A percentile compares a stretch with the other conserved stretches of the same genome.
Conservation (phyloP, 2,329 filamentous ascomycete genomes). For the Nothophaeocryptopus gaeumannii region DNA sequence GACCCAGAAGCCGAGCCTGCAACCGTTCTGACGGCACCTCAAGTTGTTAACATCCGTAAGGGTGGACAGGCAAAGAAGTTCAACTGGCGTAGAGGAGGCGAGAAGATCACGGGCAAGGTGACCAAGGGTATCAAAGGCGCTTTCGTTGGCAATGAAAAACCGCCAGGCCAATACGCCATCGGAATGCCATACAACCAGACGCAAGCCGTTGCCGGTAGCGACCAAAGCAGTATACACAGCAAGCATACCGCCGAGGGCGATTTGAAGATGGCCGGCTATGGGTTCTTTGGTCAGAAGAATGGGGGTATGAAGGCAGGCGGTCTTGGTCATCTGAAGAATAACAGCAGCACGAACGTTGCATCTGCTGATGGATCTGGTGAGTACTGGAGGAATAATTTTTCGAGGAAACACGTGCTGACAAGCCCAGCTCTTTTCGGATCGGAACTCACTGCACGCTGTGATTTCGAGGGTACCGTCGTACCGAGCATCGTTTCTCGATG, state of each 20-base stretch:
- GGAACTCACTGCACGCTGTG: slow-evolving; percentile 79
- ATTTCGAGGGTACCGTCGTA: slow-evolving; percentile 84
- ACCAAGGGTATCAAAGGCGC: slow-evolving; percentile 92
- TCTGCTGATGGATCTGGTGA: slow-evolving; percentile 36
- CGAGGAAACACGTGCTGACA: slow-evolving; percentile 20
- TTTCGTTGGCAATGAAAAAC: slow-evolving; percentile 55
- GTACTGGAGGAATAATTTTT: slow-evolving; percentile 8
- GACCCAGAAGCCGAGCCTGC: slow-evolving; percentile 64
- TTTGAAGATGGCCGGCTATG: slow-evolving; percentile 27
- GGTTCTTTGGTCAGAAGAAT: slow-evolving; percentile 39
- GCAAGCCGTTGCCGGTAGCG: slow-evolving; percentile 32
- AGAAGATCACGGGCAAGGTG: slow-evolving; percentile 89
- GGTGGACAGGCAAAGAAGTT: slow-evolving; percentile 86
- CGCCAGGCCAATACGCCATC: slow-evolving; percentile 29
- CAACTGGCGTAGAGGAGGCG: slow-evolving; percentile 97
- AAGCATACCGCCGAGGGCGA: slow-evolving; percentile 22
- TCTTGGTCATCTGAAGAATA: slow-evolving; percentile 41
- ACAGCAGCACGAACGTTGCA: slow-evolving; percentile 43
- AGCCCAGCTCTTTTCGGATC: slow-evolving; percentile 73
- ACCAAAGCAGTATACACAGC: slow-evolving; percentile 28
- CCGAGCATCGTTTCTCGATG: slow-evolving; percentile 88
- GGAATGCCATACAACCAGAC: slow-evolving; percentile 34
- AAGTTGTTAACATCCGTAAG: slow-evolving; percentile 92
- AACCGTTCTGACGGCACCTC: slow-evolving; percentile 68
- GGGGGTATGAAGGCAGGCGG: slow-evolving; percentile 30